Conservation (phyloP, 106 monocot species). For the Agapanthus africanus region DNA sequence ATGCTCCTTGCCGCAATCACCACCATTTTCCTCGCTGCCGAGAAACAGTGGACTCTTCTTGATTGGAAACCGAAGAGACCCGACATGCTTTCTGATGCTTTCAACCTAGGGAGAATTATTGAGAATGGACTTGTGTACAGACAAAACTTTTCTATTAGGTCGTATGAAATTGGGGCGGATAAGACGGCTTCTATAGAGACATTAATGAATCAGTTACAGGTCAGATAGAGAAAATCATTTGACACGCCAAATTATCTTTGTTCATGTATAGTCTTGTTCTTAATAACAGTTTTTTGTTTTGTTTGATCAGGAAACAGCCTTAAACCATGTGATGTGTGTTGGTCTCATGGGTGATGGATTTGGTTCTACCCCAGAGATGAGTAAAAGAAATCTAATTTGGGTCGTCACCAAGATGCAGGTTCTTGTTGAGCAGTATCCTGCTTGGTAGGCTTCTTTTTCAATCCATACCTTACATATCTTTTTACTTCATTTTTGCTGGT, state of each 20-base stretch:
- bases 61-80: conserved; percentile 85
- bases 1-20: conserved; percentile 85
- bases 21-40: conserved; percentile 75
- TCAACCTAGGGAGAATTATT: conserved; percentile 37
- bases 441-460: background rate
- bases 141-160: conserved; percentile 58
- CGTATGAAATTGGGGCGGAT: conserved; percentile 72
- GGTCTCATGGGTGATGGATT: conserved; percentile 80
- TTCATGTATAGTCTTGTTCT: background rate
- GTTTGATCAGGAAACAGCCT: conserved; percentile 74
- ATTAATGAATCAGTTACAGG: conserved; percentile 96
- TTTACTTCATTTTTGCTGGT: background rate
- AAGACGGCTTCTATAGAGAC: conserved; percentile 89
- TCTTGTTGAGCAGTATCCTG: conserved; percentile 34
- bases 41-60: conserved; percentile 74
- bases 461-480: background rate
- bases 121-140: conserved; percentile 38
- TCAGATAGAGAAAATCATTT: conserved; percentile 8
- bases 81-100: conserved; percentile 66
- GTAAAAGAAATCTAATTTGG: conserved; percentile 73
- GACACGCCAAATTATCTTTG: background rate
- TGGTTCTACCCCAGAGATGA: conserved; percentile 83
- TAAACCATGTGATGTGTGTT: conserved; percentile 72
- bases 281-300: background rate
- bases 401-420: conserved; percentile 35